A percentile compares a stretch with the other conserved stretches of the same genome.
Conservation (phyloP, 2,329 filamentous ascomycete species). For the Pyrenochaeta sp. region DNA sequence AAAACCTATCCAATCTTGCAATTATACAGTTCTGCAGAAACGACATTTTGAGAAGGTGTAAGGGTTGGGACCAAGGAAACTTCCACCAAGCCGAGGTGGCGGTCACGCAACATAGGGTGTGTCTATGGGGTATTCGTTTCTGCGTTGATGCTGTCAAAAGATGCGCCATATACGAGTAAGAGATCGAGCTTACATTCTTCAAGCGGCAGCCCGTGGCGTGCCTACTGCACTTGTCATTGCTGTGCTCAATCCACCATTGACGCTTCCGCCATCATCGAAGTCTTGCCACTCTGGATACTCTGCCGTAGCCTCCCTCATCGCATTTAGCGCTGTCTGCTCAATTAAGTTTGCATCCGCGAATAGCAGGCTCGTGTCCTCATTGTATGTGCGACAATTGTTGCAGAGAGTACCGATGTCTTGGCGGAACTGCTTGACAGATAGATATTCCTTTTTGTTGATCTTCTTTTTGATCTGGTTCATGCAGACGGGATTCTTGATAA, state of each 20-base stretch:
- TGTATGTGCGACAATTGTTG: constrained; percentile 92
- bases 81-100: neutral
- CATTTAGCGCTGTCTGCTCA: constrained; percentile 67
- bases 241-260: constrained; percentile 56
- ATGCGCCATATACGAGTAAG: neutral
- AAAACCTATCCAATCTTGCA: neutral
- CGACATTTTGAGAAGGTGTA: neutral
- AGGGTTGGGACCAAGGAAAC: neutral
- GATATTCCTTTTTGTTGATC: constrained; percentile 96
- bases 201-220: constrained; percentile 36
- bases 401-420: constrained; percentile 86
- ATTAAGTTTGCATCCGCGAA: constrained; percentile 93
- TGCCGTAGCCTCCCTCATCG: constrained; percentile 63
- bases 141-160: neutral
- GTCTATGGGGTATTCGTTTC: neutral
- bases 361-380: constrained; percentile 91
- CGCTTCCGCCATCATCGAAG: constrained; percentile 62
- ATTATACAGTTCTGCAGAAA: constrained; percentile 1
- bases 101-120: neutral
- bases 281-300: constrained; percentile 66
- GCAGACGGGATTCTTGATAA: constrained; percentile 91
- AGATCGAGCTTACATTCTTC: constrained; percentile 12
- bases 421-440: constrained; percentile 78
- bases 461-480: constrained; percentile 95
- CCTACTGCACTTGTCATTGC: constrained; percentile 43